A percentile compares a stretch with the other conserved stretches of the same genome.
Evolutionary conservation across 1,139 yeast species (phyloP).

Genomic region (Blastobotrys arbuscula): DNA sequence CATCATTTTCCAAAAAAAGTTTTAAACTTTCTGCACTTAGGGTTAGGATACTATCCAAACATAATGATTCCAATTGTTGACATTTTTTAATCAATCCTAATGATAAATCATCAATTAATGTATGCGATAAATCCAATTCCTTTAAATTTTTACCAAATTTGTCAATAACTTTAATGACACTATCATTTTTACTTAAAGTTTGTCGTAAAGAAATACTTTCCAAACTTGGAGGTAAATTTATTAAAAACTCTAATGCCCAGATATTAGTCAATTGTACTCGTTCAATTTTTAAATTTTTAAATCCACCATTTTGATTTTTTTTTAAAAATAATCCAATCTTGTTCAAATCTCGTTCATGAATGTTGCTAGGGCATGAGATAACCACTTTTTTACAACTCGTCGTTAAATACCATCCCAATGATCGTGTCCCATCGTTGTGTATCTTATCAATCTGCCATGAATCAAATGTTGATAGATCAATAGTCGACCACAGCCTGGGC

Average conservation of each 20-base stretch:
- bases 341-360: neutral
- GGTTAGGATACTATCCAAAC: constrained; percentile 15
- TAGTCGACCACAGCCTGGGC: constrained; percentile 14
- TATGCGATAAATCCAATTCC: constrained; percentile 16
- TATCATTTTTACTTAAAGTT: constrained; percentile 13
- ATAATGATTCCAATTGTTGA: constrained; percentile 11
- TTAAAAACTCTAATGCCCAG: constrained; percentile 11
- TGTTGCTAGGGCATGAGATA: constrained; percentile 8
- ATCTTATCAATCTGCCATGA: constrained; percentile 2
- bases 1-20: constrained; percentile 11
- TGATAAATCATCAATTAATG: constrained; percentile 15
- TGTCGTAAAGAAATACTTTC: constrained; percentile 15
- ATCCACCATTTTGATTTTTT: neutral
- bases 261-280: constrained; percentile 11
- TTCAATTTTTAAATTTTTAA: constrained; percentile 6
- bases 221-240: constrained; percentile 9
- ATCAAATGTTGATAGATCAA: constrained; percentile 13
- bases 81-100: constrained; percentile 9
- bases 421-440: neutral
- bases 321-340: neutral
- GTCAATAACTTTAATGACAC: constrained; percentile 9
- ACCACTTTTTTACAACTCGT: neutral
- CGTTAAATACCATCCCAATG: neutral
- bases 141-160: constrained; percentile 9
- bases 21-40: constrained; percentile 13